Evolutionary conservation across 2,329 filamentous ascomycete species (phyloP).

Genomic region (Verticillium albo-atrum): DNA sequence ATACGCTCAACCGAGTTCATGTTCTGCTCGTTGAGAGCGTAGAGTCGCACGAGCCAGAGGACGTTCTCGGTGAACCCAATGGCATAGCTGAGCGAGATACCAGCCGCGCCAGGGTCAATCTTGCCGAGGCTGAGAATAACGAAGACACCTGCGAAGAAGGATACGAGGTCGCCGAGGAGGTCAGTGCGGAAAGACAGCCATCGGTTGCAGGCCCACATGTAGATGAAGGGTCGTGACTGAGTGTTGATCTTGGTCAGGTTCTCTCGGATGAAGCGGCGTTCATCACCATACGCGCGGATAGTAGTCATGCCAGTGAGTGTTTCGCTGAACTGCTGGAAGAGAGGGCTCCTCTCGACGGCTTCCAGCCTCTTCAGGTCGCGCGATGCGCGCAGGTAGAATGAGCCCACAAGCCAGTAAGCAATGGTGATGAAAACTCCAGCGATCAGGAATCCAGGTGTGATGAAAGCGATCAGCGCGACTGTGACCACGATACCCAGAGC

Average conservation of each 20-base stretch:
- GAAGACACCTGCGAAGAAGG: constrained; percentile 91
- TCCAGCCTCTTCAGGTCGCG: constrained; percentile 92
- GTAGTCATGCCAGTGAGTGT: constrained; percentile 93
- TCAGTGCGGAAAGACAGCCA: constrained; percentile 95
- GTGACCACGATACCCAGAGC: constrained; percentile 72
- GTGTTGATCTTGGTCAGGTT: constrained; percentile 86
- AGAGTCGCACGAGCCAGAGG: constrained; percentile 90
- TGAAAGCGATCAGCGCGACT: constrained; percentile 76
- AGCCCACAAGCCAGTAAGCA: constrained; percentile 77
- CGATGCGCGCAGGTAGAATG: constrained; percentile 89
- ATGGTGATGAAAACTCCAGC: constrained; percentile 80
- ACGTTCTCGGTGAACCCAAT: constrained; percentile 97
- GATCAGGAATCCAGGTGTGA: constrained; percentile 88
- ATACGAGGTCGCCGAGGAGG: constrained; percentile 81
- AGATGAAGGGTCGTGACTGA: constrained; percentile 91
- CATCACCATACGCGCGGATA: constrained; percentile 93
- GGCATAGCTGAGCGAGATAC: constrained; percentile 91
- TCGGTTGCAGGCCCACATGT: constrained; percentile 92
- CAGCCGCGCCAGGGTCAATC: constrained; percentile 87
- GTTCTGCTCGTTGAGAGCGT: constrained; percentile 94
- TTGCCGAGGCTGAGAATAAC: constrained; percentile 77
- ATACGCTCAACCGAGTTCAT: constrained; percentile 99
- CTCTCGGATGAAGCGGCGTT: constrained; percentile 87
- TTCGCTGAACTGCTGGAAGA: constrained; percentile 98
- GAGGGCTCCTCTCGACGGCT: constrained; percentile 85